Conservation (phyloP, 2,329 filamentous ascomycete species). For the Capronia epimyces region DNA sequence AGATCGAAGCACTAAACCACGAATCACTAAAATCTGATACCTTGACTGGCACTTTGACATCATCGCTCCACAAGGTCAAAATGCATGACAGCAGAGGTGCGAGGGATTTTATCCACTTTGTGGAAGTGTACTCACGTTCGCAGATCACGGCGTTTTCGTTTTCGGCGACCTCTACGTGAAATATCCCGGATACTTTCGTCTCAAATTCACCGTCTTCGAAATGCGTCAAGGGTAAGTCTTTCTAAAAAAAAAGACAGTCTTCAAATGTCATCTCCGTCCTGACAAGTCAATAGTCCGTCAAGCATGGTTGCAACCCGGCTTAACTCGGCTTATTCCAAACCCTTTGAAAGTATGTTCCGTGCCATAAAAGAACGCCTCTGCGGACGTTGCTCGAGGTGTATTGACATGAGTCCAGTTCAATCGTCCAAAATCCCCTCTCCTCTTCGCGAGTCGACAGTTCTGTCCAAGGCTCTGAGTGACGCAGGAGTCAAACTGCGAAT, state of each 20-base stretch:
- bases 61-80: slow-evolving; percentile 12
- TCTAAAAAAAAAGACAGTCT: not conserved
- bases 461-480: slow-evolving; percentile 73
- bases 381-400: slow-evolving; percentile 1
- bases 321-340: slow-evolving; percentile 33
- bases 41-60: slow-evolving; percentile 31
- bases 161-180: slow-evolving; percentile 82
- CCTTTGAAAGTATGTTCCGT: slow-evolving; percentile 60
- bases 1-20: slow-evolving; percentile 2
- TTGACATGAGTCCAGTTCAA: slow-evolving; percentile 34
- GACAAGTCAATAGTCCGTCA: slow-evolving; percentile 15
- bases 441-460: slow-evolving; percentile 63
- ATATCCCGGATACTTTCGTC: slow-evolving; percentile 63
- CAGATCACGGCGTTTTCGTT: slow-evolving; percentile 80
- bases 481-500: slow-evolving; percentile 77
- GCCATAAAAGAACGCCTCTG: not conserved
- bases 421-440: slow-evolving; percentile 29
- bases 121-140: not conserved
- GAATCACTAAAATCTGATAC: slow-evolving; percentile 31
- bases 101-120: no score
- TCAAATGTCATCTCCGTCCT: not conserved
- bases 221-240: slow-evolving; percentile 39
- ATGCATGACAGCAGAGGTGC: slow-evolving; percentile 8
- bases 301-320: slow-evolving; percentile 36
- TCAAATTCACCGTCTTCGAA: slow-evolving; percentile 75